These are phyloP conservation scores for Vigna nakashimae DNA, from an alignment of 306 rosid species.

Conservation along the genomic window DNA sequence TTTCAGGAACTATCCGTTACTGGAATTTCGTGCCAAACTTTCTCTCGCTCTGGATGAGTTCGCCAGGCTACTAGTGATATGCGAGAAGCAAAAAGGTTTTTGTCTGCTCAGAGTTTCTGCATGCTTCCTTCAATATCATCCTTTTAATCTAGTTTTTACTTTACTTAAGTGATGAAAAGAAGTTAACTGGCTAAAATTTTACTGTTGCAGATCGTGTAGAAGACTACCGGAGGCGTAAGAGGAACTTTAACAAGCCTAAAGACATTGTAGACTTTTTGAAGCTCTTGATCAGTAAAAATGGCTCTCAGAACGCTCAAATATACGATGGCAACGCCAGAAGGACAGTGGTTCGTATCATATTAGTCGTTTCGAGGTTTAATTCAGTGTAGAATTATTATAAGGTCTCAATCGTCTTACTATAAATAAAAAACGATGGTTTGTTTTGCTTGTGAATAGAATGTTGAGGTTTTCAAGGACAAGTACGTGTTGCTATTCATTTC, in stretches of 20 bases:
- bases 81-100: conserved; percentile 23
- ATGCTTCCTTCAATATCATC: neutral
- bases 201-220: neutral
- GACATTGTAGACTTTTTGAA: conserved; percentile 31
- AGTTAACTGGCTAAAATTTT: neutral
- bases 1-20: conserved; percentile 5
- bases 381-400: neutral
- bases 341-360: neutral
- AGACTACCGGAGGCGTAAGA: conserved; percentile 27
- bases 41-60: neutral
- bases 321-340: conserved; percentile 18
- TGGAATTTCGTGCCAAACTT: conserved; percentile 14
- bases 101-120: neutral
- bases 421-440: too few species aligned
- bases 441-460: neutral
- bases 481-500: conserved; percentile 21
- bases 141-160: neutral
- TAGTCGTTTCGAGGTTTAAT: too few species aligned
- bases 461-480: conserved; percentile 33
- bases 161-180: neutral
- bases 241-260: conserved; percentile 9
- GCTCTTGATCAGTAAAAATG: conserved; percentile 13
- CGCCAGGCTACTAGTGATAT: neutral
- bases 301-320: neutral
- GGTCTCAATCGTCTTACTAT: too few species aligned